Conservation (phyloP, 108 stramenopile species). For the Hondaea fermentalgiana region DNA sequence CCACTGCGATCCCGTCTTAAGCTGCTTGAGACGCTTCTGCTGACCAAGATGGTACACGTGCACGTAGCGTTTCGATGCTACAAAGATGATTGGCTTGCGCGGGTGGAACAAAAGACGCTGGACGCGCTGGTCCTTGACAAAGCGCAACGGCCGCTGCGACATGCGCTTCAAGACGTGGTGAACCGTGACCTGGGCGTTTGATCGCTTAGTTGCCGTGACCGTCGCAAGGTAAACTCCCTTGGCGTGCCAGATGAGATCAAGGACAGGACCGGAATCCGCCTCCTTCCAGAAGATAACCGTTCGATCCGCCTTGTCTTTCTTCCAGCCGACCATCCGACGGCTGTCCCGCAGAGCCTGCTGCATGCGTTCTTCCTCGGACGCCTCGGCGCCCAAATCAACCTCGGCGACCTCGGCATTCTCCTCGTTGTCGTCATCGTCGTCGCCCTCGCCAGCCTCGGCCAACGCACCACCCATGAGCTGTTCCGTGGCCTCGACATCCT, state of each 20-base stretch:
- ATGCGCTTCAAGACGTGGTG: slow-evolving; percentile 84
- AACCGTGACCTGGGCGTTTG: slow-evolving; percentile 71
- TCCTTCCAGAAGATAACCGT: neutral
- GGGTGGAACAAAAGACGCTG: slow-evolving; percentile 90
- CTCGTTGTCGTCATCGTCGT: slow-evolving; percentile 53
- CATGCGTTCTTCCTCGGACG: neutral
- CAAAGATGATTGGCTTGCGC: slow-evolving; percentile 89
- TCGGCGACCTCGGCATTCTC: neutral
- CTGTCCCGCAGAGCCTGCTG: neutral
- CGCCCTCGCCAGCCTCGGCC: slow-evolving; percentile 23
- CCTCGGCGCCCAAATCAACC: neutral
- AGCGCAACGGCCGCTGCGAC: slow-evolving; percentile 76
- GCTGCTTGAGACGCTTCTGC: slow-evolving; percentile 73
- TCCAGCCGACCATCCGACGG: neutral
- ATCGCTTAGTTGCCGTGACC: slow-evolving; percentile 60
- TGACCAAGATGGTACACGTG: slow-evolving; percentile 89
- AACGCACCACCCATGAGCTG: slow-evolving; percentile 63
- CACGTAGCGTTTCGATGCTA: slow-evolving; percentile 83
- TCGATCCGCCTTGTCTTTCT: neutral
- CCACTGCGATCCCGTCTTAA: slow-evolving; percentile 85
- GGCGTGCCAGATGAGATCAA: slow-evolving; percentile 74
- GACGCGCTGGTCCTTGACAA: slow-evolving; percentile 70
- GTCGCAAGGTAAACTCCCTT: slow-evolving; percentile 97
- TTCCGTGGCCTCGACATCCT: slow-evolving; percentile 69
- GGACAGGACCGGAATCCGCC: slow-evolving; percentile 43